These are phyloP conservation scores for Dactylellina drechsleri DNA, from an alignment of 2,329 filamentous ascomycete genomes.

Conservation along the genomic window DNA sequence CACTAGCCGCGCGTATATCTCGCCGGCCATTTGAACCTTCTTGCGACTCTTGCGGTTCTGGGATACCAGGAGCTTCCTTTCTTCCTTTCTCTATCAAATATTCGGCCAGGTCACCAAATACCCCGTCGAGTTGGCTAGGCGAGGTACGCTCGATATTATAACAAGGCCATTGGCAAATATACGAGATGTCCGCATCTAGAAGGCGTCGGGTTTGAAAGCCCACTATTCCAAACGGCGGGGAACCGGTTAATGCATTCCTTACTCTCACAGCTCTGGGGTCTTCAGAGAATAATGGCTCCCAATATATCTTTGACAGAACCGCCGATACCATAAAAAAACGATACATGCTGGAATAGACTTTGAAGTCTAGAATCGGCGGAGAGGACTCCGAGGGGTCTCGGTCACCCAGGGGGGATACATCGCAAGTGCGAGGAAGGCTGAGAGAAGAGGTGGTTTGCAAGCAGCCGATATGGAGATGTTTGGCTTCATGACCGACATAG, in stretches of 20 bases:
- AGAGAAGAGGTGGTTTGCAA: conserved; percentile 17
- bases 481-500: conserved; percentile 25
- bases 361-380: conserved; percentile 3
- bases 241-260: conserved; percentile 5
- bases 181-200: conserved; percentile 5
- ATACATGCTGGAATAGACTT: conserved; percentile 41
- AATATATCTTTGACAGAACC: conserved; percentile 26
- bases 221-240: background rate
- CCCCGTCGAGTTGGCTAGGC: background rate
- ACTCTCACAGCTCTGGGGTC: conserved; percentile 4
- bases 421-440: background rate
- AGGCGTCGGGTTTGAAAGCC: background rate
- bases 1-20: conserved; percentile 2
- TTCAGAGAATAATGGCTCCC: conserved; percentile 34
- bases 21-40: background rate
- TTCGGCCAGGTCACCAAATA: conserved; percentile 27
- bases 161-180: conserved; percentile 35
- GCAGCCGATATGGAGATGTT: conserved; percentile 26
- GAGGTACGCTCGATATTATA: conserved; percentile 33
- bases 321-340: conserved; percentile 37
- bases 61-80: background rate
- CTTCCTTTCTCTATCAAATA: conserved; percentile 24
- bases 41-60: background rate
- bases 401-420: background rate
- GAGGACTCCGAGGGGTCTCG: too few relatives aligned